Evolutionary conservation across 257 asterid genomes (phyloP).

Genomic region (Haberlea rhodopensis): DNA sequence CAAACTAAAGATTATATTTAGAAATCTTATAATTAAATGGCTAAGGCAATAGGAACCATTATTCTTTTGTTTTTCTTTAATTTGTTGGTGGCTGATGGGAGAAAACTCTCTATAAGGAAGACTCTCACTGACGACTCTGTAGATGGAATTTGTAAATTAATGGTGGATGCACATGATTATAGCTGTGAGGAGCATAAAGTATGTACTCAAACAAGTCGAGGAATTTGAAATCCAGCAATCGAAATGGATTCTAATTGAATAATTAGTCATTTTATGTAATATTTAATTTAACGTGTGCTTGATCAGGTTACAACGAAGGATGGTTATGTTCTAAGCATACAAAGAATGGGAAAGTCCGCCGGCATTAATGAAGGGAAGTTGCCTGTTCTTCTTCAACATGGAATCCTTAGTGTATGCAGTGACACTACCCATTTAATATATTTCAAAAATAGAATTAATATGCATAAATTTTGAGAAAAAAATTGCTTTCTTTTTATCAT

Average conservation of each 20-base stretch:
- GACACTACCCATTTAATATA: too few relatives aligned
- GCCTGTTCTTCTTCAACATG: slow-evolving; percentile 78
- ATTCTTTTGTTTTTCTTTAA: slow-evolving; percentile 11
- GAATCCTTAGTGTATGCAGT: slow-evolving; percentile 61
- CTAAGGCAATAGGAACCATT: slow-evolving; percentile 24
- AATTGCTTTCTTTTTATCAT: too few relatives aligned
- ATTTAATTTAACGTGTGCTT: too few relatives aligned
- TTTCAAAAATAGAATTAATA: too few relatives aligned
- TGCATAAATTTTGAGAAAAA: too few relatives aligned
- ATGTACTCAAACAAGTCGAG: too few relatives aligned
- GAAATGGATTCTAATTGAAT: too few relatives aligned
- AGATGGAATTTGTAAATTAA: slow-evolving; percentile 53
- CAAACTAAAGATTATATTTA: background rate
- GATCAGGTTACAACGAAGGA: slow-evolving; percentile 73
- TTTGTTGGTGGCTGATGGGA: slow-evolving; percentile 31
- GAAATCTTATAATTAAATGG: slow-evolving; percentile 23
- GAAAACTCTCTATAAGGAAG: slow-evolving; percentile 26
- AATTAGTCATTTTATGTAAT: too few relatives aligned
- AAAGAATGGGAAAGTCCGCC: slow-evolving; percentile 48
- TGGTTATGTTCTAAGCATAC: slow-evolving; percentile 65
- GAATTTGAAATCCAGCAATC: too few relatives aligned
- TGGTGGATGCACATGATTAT: slow-evolving; percentile 55
- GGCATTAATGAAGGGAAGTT: slow-evolving; percentile 25
- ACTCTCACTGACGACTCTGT: background rate
- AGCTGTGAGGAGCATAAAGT: slow-evolving; percentile 69